phyloP scores from a whole-genome alignment of 208 protist genomes.

The Trypanosoma melophagium region DNA sequence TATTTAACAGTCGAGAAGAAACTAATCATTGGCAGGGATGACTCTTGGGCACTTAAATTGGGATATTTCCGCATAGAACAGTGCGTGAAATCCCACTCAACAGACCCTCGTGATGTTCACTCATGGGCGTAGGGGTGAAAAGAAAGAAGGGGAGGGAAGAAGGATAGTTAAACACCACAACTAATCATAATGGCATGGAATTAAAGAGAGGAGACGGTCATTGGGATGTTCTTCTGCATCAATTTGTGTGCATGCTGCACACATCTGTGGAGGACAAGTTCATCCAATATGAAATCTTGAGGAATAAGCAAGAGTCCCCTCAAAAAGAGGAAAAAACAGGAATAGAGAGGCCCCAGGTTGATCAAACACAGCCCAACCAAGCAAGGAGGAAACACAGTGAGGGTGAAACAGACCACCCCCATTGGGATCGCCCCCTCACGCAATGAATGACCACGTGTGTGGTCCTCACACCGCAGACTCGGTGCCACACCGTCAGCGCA shows the following conservation, averaged over 20 bases:
- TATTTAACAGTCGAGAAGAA: background rate
- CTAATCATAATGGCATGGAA: no score
- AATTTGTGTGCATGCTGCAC: constrained; percentile 7
- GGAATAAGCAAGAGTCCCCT: constrained; percentile 4
- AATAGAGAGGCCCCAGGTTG: no score
- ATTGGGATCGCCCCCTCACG: no score
- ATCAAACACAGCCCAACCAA: no score
- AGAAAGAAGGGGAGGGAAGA: background rate
- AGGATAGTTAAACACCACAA: background rate
- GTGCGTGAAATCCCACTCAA: constrained; percentile 9
- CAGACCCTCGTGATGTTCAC: background rate
- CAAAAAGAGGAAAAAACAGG: no score
- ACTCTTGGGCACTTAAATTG: constrained; percentile 20
- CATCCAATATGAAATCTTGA: constrained; percentile 6
- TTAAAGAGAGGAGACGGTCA: background rate
- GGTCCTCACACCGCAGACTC: no score
- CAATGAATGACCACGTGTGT: no score
- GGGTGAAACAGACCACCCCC: no score
- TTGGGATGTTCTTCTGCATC: constrained; percentile 12
- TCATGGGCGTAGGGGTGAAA: background rate
- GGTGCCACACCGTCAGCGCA: no score
- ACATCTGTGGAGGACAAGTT: constrained; percentile 13
- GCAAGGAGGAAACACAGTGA: no score
- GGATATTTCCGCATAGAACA: background rate
- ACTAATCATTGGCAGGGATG: background rate